Percentiles rank a stretch among this genome's conserved stretches.
These are phyloP conservation scores for Nasturtium officinale DNA, from an alignment of 345 rosid species.

Conservation along the genomic window DNA sequence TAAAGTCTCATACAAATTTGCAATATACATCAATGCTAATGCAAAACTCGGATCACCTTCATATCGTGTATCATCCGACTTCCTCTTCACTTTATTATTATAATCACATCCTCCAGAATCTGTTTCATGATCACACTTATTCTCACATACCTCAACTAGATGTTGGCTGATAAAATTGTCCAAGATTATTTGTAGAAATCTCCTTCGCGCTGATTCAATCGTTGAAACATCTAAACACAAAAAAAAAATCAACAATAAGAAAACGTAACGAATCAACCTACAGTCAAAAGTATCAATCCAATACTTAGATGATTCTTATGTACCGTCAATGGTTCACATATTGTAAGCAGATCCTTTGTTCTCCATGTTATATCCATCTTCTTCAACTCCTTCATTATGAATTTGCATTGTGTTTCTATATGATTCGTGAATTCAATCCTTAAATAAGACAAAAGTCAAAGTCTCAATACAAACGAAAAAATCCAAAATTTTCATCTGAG, in stretches of 20 bases:
- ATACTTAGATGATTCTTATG: not conserved
- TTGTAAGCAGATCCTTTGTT: constrained; percentile 53
- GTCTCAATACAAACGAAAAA: not conserved
- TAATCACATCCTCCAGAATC: constrained; percentile 52
- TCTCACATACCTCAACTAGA: constrained; percentile 59
- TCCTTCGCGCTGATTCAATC: constrained; percentile 78
- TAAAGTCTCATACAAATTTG: constrained; percentile 83
- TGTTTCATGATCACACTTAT: constrained; percentile 51
- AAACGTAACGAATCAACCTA: constrained; percentile 10
- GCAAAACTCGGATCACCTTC: constrained; percentile 82
- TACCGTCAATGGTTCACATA: constrained; percentile 70
- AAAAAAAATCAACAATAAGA: not conserved
- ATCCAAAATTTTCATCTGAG: not conserved
- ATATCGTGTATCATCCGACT: constrained; percentile 64
- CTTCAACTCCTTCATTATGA: constrained; percentile 65
- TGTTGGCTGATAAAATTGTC: constrained; percentile 74
- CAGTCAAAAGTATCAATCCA: not conserved
- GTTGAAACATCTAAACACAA: constrained; percentile 68
- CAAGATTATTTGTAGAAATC: constrained; percentile 75
- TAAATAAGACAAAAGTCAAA: constrained; percentile 4
- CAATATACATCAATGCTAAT: constrained; percentile 90
- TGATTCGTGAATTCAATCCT: constrained; percentile 82
- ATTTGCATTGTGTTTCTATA: constrained; percentile 66
- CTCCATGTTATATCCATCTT: constrained; percentile 63
- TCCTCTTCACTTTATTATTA: constrained; percentile 58